Evolutionary conservation across 495 filamentous ascomycete species (phyloP).

Genomic region (Sordaria brevicollis): DNA sequence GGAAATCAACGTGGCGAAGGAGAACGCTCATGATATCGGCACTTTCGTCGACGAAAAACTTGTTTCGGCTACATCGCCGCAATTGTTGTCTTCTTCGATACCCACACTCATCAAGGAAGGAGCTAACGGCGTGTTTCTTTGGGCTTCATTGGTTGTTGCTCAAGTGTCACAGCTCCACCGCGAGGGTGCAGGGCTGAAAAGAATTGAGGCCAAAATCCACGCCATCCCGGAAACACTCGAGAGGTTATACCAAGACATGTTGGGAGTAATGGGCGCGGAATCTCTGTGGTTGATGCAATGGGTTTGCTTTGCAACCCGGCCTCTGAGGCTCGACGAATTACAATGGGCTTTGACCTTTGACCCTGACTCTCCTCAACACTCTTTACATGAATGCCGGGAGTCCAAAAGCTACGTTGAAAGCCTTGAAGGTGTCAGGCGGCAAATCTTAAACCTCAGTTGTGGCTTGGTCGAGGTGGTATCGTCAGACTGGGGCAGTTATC

Average conservation of each 20-base stretch:
- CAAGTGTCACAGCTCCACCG: conserved; percentile 7
- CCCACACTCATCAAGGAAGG: conserved; percentile 14
- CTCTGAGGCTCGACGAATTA: conserved; percentile 19
- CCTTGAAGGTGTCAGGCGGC: conserved; percentile 15
- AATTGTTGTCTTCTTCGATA: conserved; percentile 5
- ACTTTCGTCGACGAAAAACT: conserved; percentile 15
- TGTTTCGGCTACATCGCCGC: not conserved
- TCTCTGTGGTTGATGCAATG: conserved; percentile 23
- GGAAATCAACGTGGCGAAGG: conserved; percentile 16
- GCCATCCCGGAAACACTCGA: conserved; percentile 15
- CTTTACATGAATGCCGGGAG: conserved; percentile 8
- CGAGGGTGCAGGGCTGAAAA: conserved; percentile 2
- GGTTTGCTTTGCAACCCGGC: conserved; percentile 20
- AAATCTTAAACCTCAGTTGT: conserved; percentile 20
- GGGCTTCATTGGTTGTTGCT: conserved; percentile 23
- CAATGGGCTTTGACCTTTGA: conserved; percentile 22
- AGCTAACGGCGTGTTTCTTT: conserved; percentile 23
- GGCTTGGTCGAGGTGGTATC: conserved; percentile 23
- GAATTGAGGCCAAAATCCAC: conserved; percentile 7
- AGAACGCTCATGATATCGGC: conserved; percentile 21
- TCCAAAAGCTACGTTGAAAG: conserved; percentile 3
- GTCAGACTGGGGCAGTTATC: not conserved
- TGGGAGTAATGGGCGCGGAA: conserved; percentile 6
- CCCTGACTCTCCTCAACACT: conserved; percentile 7
- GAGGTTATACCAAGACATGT: conserved; percentile 18